These are phyloP conservation scores for Herpetospermum pedunculosum DNA, from an alignment of 306 rosid species.

Conservation along the genomic window DNA sequence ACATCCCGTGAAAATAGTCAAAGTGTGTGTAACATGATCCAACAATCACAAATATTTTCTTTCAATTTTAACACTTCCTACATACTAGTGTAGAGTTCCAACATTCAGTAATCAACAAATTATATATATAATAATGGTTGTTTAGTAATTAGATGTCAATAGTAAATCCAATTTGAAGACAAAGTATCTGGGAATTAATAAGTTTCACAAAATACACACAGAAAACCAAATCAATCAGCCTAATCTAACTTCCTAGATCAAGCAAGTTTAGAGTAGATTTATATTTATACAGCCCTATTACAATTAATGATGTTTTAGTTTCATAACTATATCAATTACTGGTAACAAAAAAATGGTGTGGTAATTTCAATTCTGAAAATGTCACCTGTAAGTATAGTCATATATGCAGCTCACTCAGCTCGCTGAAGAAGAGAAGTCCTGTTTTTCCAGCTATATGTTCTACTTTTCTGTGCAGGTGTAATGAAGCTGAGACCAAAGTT, in stretches of 20 bases:
- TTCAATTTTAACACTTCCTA: background rate
- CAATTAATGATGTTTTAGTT: background rate
- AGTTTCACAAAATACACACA: background rate
- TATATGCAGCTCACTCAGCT: background rate
- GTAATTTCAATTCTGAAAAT: background rate
- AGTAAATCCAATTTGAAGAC: background rate
- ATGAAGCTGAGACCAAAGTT: slow-evolving; percentile 94
- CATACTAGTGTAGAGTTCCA: background rate
- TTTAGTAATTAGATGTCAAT: background rate
- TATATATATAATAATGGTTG: background rate
- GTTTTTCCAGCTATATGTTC: slow-evolving; percentile 60
- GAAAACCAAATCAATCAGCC: background rate
- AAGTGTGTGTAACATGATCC: too few species aligned
- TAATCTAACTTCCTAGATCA: slow-evolving; percentile 4
- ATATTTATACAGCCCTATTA: background rate
- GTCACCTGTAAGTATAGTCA: slow-evolving; percentile 2
- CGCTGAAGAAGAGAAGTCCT: slow-evolving; percentile 35
- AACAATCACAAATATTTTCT: too few species aligned
- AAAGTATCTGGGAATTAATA: background rate
- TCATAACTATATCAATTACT: background rate
- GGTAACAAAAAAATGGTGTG: background rate
- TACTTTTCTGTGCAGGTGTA: slow-evolving; percentile 36
- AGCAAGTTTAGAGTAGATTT: background rate
- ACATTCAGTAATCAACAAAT: background rate
- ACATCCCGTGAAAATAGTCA: too few species aligned